These are phyloP conservation scores for Cucumis sativus DNA, from an alignment of 306 rosid genomes.

Conservation along the genomic window DNA sequence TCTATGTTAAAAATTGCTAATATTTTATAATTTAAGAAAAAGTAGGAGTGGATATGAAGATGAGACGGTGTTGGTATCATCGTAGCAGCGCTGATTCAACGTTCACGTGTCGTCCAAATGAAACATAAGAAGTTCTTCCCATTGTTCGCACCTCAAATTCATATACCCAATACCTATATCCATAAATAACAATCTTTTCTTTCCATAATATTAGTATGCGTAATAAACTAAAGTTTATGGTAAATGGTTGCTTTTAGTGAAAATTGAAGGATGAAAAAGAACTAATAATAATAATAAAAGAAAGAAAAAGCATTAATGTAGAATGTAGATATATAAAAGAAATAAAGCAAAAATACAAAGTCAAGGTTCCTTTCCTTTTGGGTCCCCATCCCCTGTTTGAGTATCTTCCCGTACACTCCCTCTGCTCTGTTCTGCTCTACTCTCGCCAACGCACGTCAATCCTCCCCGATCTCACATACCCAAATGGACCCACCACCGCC, in stretches of 20 bases:
- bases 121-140: neutral
- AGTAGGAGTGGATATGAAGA: too few relatives aligned
- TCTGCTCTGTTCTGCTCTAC: neutral
- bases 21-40: too few relatives aligned
- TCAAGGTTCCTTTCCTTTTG: neutral
- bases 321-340: neutral
- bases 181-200: neutral
- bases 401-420: neutral
- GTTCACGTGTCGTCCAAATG: neutral
- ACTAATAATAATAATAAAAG: too few relatives aligned
- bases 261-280: too few relatives aligned
- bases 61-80: too few relatives aligned
- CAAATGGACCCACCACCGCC: conserved; percentile 24
- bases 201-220: too few relatives aligned
- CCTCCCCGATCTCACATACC: neutral
- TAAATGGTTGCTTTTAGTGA: too few relatives aligned
- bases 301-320: too few relatives aligned
- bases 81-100: neutral
- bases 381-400: neutral
- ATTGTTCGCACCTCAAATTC: neutral
- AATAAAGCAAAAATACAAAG: neutral
- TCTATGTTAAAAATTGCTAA: too few relatives aligned
- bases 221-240: too few relatives aligned
- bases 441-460: neutral
- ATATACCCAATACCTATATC: neutral